Evolutionary conservation across 805 yeast species (phyloP).

Genomic region (Schizosaccharomyces octosporus): DNA sequence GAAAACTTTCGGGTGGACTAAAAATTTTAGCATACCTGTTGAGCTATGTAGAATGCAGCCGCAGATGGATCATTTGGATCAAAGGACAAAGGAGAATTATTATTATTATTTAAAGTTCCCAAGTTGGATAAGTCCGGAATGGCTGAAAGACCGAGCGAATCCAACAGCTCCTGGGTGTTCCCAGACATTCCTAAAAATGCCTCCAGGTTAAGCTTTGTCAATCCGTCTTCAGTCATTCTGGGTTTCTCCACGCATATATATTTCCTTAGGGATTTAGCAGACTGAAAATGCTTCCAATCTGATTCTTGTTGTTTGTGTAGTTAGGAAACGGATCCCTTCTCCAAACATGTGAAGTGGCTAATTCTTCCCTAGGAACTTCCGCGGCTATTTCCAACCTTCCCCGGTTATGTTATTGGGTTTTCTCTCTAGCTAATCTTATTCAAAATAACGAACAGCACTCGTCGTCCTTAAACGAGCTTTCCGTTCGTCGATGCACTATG

Average conservation of each 20-base stretch:
- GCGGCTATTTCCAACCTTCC: too few relatives aligned
- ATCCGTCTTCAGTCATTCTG: not conserved
- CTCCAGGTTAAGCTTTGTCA: not conserved
- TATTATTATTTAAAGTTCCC: not conserved
- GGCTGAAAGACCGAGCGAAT: not conserved
- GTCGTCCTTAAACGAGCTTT: too few relatives aligned
- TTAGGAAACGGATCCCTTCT: too few relatives aligned
- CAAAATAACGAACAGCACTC: too few relatives aligned
- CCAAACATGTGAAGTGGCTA: too few relatives aligned
- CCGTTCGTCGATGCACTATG: too few relatives aligned
- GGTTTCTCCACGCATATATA: not conserved
- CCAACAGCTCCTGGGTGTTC: not conserved
- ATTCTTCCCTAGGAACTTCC: too few relatives aligned
- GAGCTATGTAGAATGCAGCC: slow-evolving; percentile 2
- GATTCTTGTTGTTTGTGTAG: too few relatives aligned
- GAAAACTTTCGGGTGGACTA: not conserved
- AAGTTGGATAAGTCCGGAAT: not conserved
- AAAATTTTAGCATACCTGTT: not conserved
- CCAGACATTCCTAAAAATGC: not conserved
- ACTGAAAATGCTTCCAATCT: too few relatives aligned
- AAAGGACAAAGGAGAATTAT: not conserved
- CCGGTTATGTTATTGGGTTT: too few relatives aligned
- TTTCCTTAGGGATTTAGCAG: too few relatives aligned
- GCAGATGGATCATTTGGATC: not conserved
- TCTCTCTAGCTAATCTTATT: too few relatives aligned